These are phyloP conservation scores for Coemansia sp. DNA, from an alignment of 192 early-diverging fungal genomes.

Conservation along the genomic window DNA sequence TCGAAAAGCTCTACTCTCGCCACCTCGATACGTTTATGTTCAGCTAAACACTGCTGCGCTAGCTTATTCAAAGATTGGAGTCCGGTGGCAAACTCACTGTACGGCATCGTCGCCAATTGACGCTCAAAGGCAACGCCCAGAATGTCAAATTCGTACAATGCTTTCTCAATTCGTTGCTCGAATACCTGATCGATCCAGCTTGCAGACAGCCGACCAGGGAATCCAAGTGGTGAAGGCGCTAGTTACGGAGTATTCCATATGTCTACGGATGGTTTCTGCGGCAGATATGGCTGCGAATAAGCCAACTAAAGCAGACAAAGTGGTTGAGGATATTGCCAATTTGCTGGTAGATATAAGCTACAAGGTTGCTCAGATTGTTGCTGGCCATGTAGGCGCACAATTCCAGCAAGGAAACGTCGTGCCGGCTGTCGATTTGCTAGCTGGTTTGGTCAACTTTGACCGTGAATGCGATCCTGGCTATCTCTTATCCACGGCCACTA, in stretches of 20 bases:
- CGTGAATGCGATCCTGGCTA: conserved; percentile 3
- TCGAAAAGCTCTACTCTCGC: no score
- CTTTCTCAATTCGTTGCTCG: no score
- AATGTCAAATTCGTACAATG: no score
- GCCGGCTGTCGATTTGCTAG: background rate
- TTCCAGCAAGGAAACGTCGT: background rate
- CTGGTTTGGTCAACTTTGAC: background rate
- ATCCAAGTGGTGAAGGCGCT: background rate
- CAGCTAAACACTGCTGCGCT: no score
- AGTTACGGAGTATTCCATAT: background rate
- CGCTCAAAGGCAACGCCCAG: no score
- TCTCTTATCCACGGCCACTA: background rate
- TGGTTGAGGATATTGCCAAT: background rate
- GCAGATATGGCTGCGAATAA: background rate
- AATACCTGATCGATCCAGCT: no score
- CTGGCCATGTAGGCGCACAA: no score
- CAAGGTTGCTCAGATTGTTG: background rate
- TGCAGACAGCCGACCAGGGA: no score
- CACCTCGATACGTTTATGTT: no score
- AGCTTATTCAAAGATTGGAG: no score
- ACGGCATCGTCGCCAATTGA: no score
- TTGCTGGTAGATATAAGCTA: background rate
- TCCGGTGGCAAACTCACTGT: no score
- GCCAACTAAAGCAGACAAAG: background rate
- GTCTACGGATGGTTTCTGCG: background rate